A percentile compares a stretch with the other conserved stretches of the same genome.
These are phyloP conservation scores for Solanum hybrid DNA, from an alignment of 305 asterid genomes.

Conservation along the genomic window DNA sequence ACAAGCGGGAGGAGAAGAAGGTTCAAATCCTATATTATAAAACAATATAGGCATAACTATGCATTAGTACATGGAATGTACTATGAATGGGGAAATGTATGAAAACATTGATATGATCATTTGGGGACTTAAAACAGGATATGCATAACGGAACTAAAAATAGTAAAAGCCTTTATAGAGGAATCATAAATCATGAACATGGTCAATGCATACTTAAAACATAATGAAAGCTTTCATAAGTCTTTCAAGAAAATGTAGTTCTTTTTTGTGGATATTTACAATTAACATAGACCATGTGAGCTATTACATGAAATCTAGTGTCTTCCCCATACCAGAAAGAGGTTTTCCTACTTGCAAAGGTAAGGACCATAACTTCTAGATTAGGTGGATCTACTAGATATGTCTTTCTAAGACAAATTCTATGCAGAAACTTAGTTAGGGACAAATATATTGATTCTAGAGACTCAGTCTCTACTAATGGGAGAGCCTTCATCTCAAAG, in stretches of 20 bases:
- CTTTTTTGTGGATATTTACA: neutral
- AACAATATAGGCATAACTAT: too few relatives aligned
- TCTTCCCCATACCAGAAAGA: too few relatives aligned
- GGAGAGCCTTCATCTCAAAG: neutral
- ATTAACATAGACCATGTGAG: neutral
- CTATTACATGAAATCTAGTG: neutral
- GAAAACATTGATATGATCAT: neutral
- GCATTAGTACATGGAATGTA: too few relatives aligned
- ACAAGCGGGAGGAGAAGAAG: too few relatives aligned
- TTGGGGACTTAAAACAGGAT: neutral
- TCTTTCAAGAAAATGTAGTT: too few relatives aligned
- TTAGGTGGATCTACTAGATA: neutral
- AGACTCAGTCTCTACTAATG: neutral
- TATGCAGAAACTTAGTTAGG: neutral
- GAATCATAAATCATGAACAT: neutral
- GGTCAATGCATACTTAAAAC: neutral
- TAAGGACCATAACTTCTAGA: neutral
- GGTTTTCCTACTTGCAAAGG: too few relatives aligned
- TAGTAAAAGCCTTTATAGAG: neutral
- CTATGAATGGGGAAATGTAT: neutral
- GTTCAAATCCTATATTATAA: too few relatives aligned
- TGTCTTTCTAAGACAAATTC: neutral
- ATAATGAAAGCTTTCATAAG: neutral
- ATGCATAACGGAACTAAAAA: neutral
- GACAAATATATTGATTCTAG: neutral